Conservation (phyloP, 768 basidiomycete genomes). For the Mycena belliarum region DNA sequence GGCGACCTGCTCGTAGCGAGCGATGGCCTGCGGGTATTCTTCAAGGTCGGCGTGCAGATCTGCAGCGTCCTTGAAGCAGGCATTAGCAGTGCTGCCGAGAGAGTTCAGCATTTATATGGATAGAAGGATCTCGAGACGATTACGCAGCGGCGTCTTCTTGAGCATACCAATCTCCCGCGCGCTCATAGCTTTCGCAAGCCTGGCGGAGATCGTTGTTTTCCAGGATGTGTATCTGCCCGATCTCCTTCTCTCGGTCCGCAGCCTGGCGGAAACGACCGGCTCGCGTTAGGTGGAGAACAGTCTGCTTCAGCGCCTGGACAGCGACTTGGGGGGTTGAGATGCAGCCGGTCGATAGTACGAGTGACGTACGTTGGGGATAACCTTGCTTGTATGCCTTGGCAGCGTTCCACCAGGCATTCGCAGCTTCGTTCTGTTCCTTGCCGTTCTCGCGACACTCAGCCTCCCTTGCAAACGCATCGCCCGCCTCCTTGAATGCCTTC, state of each 20-base stretch:
- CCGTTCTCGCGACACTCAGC: constrained; percentile 91
- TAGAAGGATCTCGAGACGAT: constrained; percentile 3
- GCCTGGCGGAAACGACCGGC: constrained; percentile 94
- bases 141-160: constrained; percentile 97
- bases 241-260: constrained; percentile 97
- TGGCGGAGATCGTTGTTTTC: constrained; percentile 76
- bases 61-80: constrained; percentile 94
- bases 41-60: constrained; percentile 91
- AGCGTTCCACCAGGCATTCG: constrained; percentile 98
- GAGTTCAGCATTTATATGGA: not conserved
- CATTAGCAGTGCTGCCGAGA: constrained; percentile 80
- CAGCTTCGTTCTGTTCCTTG: constrained; percentile 90
- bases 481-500: constrained; percentile 88
- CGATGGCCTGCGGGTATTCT: constrained; percentile 82
- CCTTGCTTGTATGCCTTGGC: constrained; percentile 94
- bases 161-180: constrained; percentile 97
- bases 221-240: constrained; percentile 90
- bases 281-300: constrained; percentile 80
- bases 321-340: constrained; percentile 62
- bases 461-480: constrained; percentile 89
- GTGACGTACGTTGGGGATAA: constrained; percentile 73
- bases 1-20: constrained; percentile 89
- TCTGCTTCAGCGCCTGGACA: constrained; percentile 81
- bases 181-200: constrained; percentile 88
- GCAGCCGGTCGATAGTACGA: not conserved